These are phyloP conservation scores for Canavalia gladiata DNA, from an alignment of 306 rosid species.

Conservation along the genomic window DNA sequence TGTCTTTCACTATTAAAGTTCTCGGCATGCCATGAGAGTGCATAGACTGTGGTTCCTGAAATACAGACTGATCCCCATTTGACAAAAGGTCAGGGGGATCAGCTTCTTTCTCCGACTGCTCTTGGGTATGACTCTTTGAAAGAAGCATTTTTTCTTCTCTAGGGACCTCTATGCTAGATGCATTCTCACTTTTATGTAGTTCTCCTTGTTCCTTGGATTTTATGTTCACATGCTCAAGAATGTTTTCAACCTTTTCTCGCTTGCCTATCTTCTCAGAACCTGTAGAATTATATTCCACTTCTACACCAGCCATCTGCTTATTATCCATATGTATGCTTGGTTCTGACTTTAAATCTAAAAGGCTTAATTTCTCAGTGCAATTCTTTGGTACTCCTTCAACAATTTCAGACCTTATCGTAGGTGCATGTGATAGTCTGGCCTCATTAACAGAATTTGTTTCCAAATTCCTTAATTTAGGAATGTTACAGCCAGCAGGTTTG, in stretches of 20 bases:
- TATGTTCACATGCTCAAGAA: conserved; percentile 39
- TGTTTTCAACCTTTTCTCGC: conserved; percentile 42
- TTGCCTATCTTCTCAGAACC: conserved; percentile 35
- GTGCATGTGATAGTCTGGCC: conserved; percentile 49
- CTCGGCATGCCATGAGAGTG: conserved; percentile 14
- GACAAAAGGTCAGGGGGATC: conserved; percentile 38
- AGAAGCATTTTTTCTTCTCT: conserved; percentile 40
- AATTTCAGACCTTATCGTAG: conserved; percentile 46
- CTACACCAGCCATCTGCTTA: conserved; percentile 41
- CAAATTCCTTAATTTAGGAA: conserved; percentile 54
- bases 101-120: conserved; percentile 51
- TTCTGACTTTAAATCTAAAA: conserved; percentile 50
- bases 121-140: conserved; percentile 38
- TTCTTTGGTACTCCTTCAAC: conserved; percentile 41
- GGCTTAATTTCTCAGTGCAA: conserved; percentile 33
- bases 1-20: conserved; percentile 24
- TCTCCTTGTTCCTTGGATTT: conserved; percentile 46
- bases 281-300: conserved; percentile 37
- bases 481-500: conserved; percentile 49
- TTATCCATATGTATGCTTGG: conserved; percentile 43
- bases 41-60: conserved; percentile 46
- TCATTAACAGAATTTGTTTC: conserved; percentile 51
- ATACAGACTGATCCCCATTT: conserved; percentile 45
- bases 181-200: conserved; percentile 40
- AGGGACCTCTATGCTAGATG: conserved; percentile 51